Base-by-base conservation (phyloP, 176 grass and related monocot genomes). In the Lolium multiflorum region DNA sequence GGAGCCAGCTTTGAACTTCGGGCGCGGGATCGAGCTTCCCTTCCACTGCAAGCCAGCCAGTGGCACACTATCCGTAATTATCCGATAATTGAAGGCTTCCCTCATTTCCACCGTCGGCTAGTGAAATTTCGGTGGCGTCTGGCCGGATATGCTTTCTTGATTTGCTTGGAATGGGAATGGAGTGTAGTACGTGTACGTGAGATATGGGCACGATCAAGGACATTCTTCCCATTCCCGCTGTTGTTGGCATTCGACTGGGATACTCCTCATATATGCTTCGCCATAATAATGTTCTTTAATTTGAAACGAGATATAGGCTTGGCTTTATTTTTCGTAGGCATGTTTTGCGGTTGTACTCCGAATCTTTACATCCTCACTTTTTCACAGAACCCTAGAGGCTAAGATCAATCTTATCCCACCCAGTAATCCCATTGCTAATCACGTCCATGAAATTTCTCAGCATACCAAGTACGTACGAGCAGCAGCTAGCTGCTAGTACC, bases 41-140 rank as follows among this genome's bases (percentile, higher is more conserved):
- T 68, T 68, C 65, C 65, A 38, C 28, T 15, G 65, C 65, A 68
- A 50, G 48, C 48, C 46, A 66, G 63, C 63, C 65, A 68, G 65
- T 68, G 65, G 65, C 31, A 68, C 1, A 0, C 65, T 35, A 35
- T 7, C 7, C 35, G 65, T 69, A 69, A 1, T 41, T 70, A 3
- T 4, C 9, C 1, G 7, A 11, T 0, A 70, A 70, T 43, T 43
- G 15, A 70, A 0, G 37, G 1, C 35, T 4, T 2, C 9, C 41
- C 66, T 70, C 37, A 2, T 3, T 50, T 7, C 44, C 44, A 50
- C 44, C 71, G 72, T 75, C 72, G 47, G 13, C 46, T 25, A 26
- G 21, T 12, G 3, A 15, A 12, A 10, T 47, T 9, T 21, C 39
- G 39, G 69, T 46, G 69, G 38, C 69, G 46, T 16, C 70, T 4